Evolutionary conservation across 192 early-diverging fungal species (phyloP).

Genomic region (Phlyctochytrium planicorne): DNA sequence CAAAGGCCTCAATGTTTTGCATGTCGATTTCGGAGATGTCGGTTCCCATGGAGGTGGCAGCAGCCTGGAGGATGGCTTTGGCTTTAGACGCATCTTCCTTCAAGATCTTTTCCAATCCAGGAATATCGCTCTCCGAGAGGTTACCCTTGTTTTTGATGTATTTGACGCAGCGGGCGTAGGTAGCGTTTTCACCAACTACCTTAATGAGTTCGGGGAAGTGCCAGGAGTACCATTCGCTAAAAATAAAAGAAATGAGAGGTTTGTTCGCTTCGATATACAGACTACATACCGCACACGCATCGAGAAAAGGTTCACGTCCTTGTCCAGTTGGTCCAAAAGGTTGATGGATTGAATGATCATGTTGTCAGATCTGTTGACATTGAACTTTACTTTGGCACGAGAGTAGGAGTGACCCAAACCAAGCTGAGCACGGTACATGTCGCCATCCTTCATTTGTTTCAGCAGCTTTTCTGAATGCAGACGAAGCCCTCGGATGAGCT

Average conservation of each 20-base stretch:
- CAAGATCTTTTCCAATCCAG: conserved; percentile 74
- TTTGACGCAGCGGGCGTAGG: conserved; percentile 87
- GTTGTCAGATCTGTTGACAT: conserved; percentile 97
- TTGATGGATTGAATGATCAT: conserved; percentile 78
- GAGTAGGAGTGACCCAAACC: conserved; percentile 99
- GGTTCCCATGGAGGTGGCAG: conserved; percentile 95
- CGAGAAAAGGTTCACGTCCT: conserved; percentile 98
- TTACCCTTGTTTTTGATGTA: conserved; percentile 91
- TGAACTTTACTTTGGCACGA: conserved; percentile 99
- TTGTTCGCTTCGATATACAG: background rate
- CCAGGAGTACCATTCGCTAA: conserved; percentile 99
- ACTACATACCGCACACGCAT: conserved; percentile 73
- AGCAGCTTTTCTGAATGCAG: conserved; percentile 88
- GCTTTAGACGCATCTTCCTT: conserved; percentile 78
- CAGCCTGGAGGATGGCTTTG: conserved; percentile 88
- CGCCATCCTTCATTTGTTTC: conserved; percentile 85
- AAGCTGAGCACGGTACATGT: conserved; percentile 90
- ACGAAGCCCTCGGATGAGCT: conserved; percentile 93
- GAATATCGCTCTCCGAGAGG: conserved; percentile 73
- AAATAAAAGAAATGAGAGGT: conserved; percentile 1
- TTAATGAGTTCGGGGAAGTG: conserved; percentile 99
- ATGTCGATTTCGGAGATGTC: conserved; percentile 95
- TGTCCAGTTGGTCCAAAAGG: conserved; percentile 97
- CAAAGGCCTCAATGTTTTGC: conserved; percentile 93
- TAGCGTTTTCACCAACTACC: conserved; percentile 90